phyloP scores from a whole-genome alignment of 371 early-diverging fungal species.

The Rhizopus arrhizus region DNA sequence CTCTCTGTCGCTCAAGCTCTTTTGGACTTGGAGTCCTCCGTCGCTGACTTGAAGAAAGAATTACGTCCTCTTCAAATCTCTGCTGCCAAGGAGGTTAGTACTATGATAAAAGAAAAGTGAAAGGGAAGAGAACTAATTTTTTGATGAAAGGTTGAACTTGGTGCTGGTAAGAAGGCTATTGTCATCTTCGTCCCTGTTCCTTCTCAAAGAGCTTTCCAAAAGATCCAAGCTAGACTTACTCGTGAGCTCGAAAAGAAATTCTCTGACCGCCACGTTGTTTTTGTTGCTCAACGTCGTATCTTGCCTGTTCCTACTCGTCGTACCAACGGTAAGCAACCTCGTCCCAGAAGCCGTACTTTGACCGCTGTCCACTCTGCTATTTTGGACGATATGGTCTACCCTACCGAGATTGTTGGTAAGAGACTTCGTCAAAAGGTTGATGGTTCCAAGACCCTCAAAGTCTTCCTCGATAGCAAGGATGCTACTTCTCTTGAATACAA shows the following conservation, averaged over 20 bases:
- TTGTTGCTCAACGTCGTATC: conserved; percentile 95
- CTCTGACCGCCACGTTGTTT: conserved; percentile 94
- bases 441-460: conserved; percentile 91
- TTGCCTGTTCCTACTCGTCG: conserved; percentile 88
- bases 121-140: neutral
- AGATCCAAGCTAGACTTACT: conserved; percentile 87
- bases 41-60: conserved; percentile 61
- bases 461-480: conserved; percentile 96
- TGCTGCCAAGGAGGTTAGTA: conserved; percentile 88
- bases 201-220: conserved; percentile 87
- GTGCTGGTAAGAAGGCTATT: conserved; percentile 92
- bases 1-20: conserved; percentile 92
- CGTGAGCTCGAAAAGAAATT: conserved; percentile 99
- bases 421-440: conserved; percentile 94
- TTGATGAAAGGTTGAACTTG: conserved; percentile 74
- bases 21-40: conserved; percentile 90
- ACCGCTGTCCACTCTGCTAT: conserved; percentile 93
- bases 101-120: neutral
- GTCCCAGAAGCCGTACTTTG: conserved; percentile 94
- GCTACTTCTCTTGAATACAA: conserved; percentile 95
- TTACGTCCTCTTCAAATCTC: conserved; percentile 88
- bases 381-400: conserved; percentile 95
- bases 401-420: conserved; percentile 97
- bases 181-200: conserved; percentile 96
- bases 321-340: conserved; percentile 83